Percentiles rank a stretch among this genome's conserved stretches.
phyloP scores from a whole-genome alignment of 176 grass and related monocot genomes.

The Rhynchospora tenuis region DNA sequence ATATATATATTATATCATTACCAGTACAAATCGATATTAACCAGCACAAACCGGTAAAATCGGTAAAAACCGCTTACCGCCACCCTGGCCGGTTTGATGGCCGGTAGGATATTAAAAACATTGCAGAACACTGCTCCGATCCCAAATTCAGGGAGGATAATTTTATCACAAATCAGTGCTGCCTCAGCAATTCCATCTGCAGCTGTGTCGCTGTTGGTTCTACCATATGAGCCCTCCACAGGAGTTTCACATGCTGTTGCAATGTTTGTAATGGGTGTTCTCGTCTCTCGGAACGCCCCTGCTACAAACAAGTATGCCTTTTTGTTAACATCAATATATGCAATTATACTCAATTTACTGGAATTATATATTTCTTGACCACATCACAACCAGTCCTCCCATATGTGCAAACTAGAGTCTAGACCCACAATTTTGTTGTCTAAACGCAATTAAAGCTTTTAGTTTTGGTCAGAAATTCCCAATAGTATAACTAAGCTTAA shows the following conservation, averaged over 20 bases:
- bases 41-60: no score
- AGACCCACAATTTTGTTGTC: not conserved
- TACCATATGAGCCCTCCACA: slow-evolving; percentile 41
- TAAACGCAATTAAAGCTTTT: not conserved
- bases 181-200: slow-evolving; percentile 41
- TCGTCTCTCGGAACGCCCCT: slow-evolving; percentile 61
- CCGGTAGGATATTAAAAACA: no score
- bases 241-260: slow-evolving; percentile 33
- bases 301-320: slow-evolving; percentile 61
- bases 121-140: no score
- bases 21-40: no score
- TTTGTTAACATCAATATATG: not conserved
- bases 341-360: no score
- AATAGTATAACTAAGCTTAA: not conserved
- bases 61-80: no score
- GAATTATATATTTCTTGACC: not conserved
- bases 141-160: slow-evolving; percentile 45
- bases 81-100: no score
- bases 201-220: slow-evolving; percentile 33
- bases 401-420: not conserved
- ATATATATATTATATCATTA: no score
- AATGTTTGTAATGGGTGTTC: slow-evolving; percentile 50
- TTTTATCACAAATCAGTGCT: slow-evolving; percentile 55
- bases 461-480: not conserved
- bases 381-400: not conserved